A percentile compares a stretch with the other conserved stretches of the same genome.
phyloP scores from a whole-genome alignment of 306 rosid genomes.

The Quercus cerris region DNA sequence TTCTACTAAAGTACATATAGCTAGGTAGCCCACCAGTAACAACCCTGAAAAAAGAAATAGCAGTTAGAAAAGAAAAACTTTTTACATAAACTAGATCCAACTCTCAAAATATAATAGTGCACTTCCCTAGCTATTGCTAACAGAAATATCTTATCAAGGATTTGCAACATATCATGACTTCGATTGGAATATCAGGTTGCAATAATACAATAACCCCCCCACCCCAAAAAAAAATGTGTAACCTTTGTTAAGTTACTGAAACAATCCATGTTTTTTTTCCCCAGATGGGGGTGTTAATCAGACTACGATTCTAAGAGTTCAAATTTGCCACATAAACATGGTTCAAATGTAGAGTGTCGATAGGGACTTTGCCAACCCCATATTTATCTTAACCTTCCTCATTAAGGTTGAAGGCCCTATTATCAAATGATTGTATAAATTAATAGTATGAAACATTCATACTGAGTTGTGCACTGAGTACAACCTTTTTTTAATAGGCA shows the following conservation, averaged over 20 bases:
- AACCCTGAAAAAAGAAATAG: conserved; percentile 53
- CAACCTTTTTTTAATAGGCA: no score
- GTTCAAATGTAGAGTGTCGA: no score
- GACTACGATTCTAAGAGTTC: no score
- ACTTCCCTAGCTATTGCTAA: not conserved
- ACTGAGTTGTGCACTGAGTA: no score
- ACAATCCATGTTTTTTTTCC: not conserved
- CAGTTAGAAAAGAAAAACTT: conserved; percentile 22
- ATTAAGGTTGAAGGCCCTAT: not conserved
- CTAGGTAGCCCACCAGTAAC: conserved; percentile 49
- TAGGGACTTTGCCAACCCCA: not conserved
- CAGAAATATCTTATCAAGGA: not conserved
- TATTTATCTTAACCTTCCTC: not conserved
- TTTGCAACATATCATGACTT: not conserved
- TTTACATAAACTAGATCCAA: conserved; percentile 1
- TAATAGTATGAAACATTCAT: not conserved
- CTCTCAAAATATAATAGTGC: not conserved
- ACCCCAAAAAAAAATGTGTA: not conserved
- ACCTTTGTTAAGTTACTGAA: not conserved
- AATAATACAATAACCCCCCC: not conserved
- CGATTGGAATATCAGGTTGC: not conserved
- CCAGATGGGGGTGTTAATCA: no score
- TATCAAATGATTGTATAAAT: not conserved
- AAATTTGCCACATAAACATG: no score
- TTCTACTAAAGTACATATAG: conserved; percentile 61